phyloP scores from a whole-genome alignment of 345 rosid species.

The Punica granatum region DNA sequence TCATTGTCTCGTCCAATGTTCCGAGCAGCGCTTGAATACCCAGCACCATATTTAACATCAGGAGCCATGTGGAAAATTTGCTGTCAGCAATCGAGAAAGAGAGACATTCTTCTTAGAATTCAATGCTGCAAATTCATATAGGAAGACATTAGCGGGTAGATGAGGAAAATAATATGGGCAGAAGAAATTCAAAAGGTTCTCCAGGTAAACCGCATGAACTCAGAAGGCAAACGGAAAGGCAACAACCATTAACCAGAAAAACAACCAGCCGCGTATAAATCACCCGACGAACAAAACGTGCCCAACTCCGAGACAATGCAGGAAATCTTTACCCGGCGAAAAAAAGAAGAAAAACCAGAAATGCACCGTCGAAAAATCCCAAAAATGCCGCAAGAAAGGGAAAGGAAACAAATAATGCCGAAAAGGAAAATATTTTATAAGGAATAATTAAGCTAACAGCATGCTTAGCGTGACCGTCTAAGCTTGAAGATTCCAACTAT shows the following conservation, averaged over 20 bases:
- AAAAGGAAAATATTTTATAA: background rate
- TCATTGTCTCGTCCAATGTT: conserved; percentile 29
- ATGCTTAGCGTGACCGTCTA: background rate
- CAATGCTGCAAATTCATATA: background rate
- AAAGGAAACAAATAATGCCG: background rate
- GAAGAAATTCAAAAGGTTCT: background rate
- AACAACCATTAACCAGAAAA: background rate
- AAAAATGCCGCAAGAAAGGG: background rate
- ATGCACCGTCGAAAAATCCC: too few species aligned
- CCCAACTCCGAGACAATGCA: background rate
- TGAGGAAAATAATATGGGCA: background rate
- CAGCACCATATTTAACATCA: conserved; percentile 18
- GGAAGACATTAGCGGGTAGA: too few species aligned
- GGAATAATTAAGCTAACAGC: background rate
- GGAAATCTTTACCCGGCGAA: background rate
- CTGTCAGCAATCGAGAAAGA: conserved; percentile 7
- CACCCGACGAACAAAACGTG: background rate
- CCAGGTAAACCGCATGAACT: background rate
- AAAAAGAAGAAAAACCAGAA: background rate
- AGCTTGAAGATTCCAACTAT: background rate
- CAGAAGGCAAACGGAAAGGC: too few species aligned
- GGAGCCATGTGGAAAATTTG: conserved; percentile 17
- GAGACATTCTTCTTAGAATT: background rate
- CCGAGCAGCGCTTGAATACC: conserved; percentile 5
- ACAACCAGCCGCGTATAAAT: background rate